These are phyloP conservation scores for Calonectria honghensis DNA, from an alignment of 2,329 filamentous ascomycete genomes.

Conservation along the genomic window DNA sequence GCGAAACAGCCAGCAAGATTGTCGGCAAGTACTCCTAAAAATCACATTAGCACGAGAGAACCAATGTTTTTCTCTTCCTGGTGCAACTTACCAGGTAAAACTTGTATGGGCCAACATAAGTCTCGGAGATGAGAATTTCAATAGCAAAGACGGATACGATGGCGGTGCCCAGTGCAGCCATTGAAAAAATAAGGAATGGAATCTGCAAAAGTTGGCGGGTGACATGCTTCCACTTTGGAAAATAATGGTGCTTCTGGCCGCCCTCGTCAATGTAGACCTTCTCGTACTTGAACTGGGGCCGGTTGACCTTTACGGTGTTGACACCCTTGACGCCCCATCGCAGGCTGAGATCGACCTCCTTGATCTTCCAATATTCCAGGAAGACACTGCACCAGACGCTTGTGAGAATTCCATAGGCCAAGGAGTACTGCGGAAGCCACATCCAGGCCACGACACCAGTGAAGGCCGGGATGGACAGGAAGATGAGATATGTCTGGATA, in stretches of 20 bases:
- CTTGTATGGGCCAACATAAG: conserved; percentile 82
- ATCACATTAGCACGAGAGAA: not conserved
- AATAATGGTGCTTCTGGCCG: conserved; percentile 77
- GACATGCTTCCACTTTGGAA: conserved; percentile 79
- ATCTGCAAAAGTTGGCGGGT: conserved; percentile 80
- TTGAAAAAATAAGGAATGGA: conserved; percentile 79
- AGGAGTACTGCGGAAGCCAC: conserved; percentile 81
- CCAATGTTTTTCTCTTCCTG: too few relatives aligned
- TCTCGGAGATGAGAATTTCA: conserved; percentile 84
- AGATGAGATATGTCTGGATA: conserved; percentile 83
- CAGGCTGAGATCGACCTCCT: conserved; percentile 81
- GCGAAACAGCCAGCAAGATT: conserved; percentile 78
- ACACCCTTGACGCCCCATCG: conserved; percentile 84
- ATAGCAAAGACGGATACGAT: conserved; percentile 83
- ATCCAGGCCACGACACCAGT: conserved; percentile 82
- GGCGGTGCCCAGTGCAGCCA: conserved; percentile 76
- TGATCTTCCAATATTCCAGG: conserved; percentile 87
- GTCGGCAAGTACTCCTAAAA: conserved; percentile 82
- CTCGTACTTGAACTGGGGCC: conserved; percentile 79
- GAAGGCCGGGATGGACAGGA: conserved; percentile 80
- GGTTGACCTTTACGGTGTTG: conserved; percentile 78
- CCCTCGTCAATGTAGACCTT: conserved; percentile 77
- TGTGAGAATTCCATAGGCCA: conserved; percentile 79
- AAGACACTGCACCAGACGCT: conserved; percentile 84
- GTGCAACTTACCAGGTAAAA: conserved; percentile 79